Evolutionary conservation across 192 early-diverging fungal genomes (phyloP), one percentile per base, ranked within the genome.

Genomic region (Coemansia sp.): DNA sequence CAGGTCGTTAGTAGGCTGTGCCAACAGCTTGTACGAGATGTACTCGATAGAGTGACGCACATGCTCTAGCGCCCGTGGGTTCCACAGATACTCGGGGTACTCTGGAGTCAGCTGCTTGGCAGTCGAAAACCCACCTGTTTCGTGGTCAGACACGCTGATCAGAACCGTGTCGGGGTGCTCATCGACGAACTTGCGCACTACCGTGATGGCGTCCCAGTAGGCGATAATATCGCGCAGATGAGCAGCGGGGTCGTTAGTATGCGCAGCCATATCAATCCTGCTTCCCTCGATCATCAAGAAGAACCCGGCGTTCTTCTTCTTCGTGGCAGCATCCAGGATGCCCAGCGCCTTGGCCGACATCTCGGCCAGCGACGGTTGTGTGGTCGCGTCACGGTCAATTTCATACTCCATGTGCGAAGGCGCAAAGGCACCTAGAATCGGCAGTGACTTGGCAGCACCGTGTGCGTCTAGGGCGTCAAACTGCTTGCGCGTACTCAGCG

Each of bases 251-350:
- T 99, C 97, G 77, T 98, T 98, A 68, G 82, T 78, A 73, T 99
- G 97, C 6, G 92, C 97, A 1, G 94, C 97, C 95, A 98, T 97
- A 75, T 99, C 94, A 68, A 99, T 99, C 50, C 95, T 83, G 66
- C 91, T 93, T 38, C 97, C 95, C 85, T 99, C 97, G 69, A 99
- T 91, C 94, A 99, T 95, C 74, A 99, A 81, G 75, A 98, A 95
- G 81, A 98, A 99, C 5, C 97, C 96, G 0, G 83, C 70, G 57
- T 88, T 85, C 27, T 79, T 74, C 64, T 83, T 71, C 50, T 72
- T 72, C 1, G 84, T 83, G 3, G 88, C 85, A 0, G 81, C 36
- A 22, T 81, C 78, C n/a, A 99, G 86, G 9, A 97, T 80, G 6
- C 81, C 73, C 20, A 99, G 69, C n/a, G 95, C 95, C 75, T 91